Evolutionary conservation across 768 basidiomycete genomes (phyloP).

Genomic region (Auricularia sp.): DNA sequence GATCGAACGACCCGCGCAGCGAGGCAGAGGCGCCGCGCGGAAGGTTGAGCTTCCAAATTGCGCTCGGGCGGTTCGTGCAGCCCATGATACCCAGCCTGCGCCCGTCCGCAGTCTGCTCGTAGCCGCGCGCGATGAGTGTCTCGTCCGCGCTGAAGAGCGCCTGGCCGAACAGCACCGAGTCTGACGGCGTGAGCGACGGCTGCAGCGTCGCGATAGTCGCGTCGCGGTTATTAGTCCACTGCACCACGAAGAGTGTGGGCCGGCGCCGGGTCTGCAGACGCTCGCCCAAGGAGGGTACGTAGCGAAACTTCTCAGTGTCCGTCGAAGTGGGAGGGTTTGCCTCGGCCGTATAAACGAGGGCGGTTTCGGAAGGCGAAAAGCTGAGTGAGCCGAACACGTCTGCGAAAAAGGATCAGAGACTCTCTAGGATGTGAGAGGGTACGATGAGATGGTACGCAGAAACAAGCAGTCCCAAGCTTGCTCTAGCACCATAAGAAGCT

Average conservation of each 20-base stretch:
- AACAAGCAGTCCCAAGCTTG: too few relatives aligned
- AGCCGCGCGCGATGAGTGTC: constrained; percentile 49
- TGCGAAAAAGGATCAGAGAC: constrained; percentile 15
- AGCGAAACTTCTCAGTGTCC: constrained; percentile 38
- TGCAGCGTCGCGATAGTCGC: constrained; percentile 5
- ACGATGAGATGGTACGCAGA: too few relatives aligned
- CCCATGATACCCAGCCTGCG: constrained; percentile 48
- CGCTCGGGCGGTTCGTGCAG: constrained; percentile 50
- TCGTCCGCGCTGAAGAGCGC: constrained; percentile 36
- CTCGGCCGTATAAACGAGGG: constrained; percentile 55
- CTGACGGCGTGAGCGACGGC: constrained; percentile 2
- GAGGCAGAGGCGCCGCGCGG: neutral
- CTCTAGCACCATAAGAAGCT: too few relatives aligned
- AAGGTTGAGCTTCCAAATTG: constrained; percentile 41
- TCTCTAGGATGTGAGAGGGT: too few relatives aligned
- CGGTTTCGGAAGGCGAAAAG: constrained; percentile 44
- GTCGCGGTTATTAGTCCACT: constrained; percentile 27
- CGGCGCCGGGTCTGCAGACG: constrained; percentile 40
- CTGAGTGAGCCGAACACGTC: constrained; percentile 42
- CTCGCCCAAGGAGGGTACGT: constrained; percentile 55
- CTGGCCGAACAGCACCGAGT: constrained; percentile 38
- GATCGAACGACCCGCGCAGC: neutral
- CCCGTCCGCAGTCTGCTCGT: constrained; percentile 47
- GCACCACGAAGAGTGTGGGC: constrained; percentile 46
- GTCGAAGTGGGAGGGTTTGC: constrained; percentile 26